Evolutionary conservation across 495 filamentous ascomycete species (phyloP), one percentile per base, ranked within the genome.

Genomic region (Neurospora sp.): DNA sequence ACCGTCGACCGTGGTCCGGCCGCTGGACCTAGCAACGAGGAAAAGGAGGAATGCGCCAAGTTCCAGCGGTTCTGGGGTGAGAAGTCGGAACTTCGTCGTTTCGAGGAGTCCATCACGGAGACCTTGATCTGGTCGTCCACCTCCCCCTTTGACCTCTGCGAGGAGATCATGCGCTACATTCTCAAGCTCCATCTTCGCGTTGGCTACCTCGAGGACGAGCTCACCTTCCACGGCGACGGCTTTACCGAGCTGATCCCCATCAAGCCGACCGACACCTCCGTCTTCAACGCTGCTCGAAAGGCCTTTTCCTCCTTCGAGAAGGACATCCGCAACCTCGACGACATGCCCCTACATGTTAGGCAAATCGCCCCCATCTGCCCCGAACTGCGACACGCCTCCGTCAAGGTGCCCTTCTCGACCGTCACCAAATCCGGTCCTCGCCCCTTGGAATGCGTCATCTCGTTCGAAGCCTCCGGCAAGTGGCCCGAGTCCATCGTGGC

Each of bases 401-500:
- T 92, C 71, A 84, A 84, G 38, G 79, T 79, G 27, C 90, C 89
- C 10, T 75, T 78, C 20, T 77, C 88, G 40, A 80, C 79, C 16
- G 76, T 79, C 16, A 76, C 79, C 37, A 84, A 83, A 69, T 82
- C 81, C 1, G 75, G 79, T 4, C 77, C 78, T 1, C 79, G 74
- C 0, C 85, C 84, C 1, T 78, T 86, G 77, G 90, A 95, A 72
- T 85, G 95, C 71, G 85, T 93, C 42, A 86, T 99, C 35, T 94
- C 95, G 75, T 98, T 99, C 77, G 96, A 99, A 83, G 93, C 92
- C 40, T 98, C 96, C 5, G 90, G 89, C 11, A 91, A 94, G 72
- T 99, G 96, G 96, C 96, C 96, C 0, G 94, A 98, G 76, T 92
- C 95, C 77, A 83, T 98, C 9, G 86, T 86, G 11, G 95, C 96